These are phyloP conservation scores for Sporisorium exsertum DNA, from an alignment of 1,284 basidiomycete species.

Conservation along the genomic window DNA sequence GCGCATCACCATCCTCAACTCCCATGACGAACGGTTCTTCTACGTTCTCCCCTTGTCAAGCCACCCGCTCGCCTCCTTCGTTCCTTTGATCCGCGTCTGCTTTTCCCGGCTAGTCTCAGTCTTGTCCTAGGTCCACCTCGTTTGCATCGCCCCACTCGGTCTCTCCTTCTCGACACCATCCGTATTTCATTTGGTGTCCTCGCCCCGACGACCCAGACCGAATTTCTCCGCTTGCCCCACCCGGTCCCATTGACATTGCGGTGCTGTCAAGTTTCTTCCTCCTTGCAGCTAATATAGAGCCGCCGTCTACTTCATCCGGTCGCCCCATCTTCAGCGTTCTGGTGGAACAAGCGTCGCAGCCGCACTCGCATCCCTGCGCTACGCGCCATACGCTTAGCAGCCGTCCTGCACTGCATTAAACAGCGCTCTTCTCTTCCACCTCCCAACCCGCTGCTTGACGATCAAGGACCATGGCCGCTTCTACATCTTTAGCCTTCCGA, in stretches of 20 bases:
- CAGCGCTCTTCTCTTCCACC: background rate
- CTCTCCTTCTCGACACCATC: constrained; percentile 1
- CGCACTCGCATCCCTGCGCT: background rate
- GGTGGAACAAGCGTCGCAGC: background rate
- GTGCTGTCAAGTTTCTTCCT: background rate
- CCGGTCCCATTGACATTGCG: background rate
- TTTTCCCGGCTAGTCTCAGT: background rate
- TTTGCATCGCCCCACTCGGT: constrained; percentile 17
- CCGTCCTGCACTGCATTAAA: background rate
- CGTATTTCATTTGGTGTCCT: constrained; percentile 6
- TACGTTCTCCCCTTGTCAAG: background rate
- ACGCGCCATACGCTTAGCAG: background rate
- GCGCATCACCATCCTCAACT: background rate
- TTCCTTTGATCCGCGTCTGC: background rate
- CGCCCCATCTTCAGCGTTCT: background rate
- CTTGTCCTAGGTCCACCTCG: constrained; percentile 4
- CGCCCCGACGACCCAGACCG: background rate
- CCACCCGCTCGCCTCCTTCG: constrained; percentile 8
- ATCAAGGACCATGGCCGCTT: constrained; percentile 34
- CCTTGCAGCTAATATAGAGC: background rate
- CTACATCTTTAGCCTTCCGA: constrained; percentile 46
- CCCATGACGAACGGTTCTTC: constrained; percentile 12
- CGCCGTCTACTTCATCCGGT: background rate
- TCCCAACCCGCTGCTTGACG: background rate
- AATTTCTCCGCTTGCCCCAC: constrained; percentile 1